Evolutionary conservation across 164 flowering plant genomes (phyloP), one percentile per base, ranked within the genome.

Genomic region (Macadamia integrifolia): DNA sequence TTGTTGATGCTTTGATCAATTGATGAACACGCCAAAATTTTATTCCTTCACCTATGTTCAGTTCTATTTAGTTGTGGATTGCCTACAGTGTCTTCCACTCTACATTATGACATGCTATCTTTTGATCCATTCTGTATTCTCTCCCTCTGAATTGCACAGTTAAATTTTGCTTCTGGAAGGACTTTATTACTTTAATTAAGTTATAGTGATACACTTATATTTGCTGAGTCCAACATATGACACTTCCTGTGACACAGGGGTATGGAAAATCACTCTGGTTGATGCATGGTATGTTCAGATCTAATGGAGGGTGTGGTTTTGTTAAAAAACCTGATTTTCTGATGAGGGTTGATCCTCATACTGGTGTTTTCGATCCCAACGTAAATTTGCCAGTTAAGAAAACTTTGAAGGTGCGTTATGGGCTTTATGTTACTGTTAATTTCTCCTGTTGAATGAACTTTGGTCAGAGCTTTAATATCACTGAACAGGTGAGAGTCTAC

Each of bases 251-350:
- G 31, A 52, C 77, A 82, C 77, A 82, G 88, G 80, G 81, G 30
- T 72, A 81, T 75, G 88, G 81, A 15, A 81, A 81, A 71, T 70
- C 83, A 29, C 85, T 85, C 56, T 81, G 88, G 86, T 69, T 85
- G 77, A 85, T 85, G 88, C 88, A 85, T 31, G 88, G 88, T 29
- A 70, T 85, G 84, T 85, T 85, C 67, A 80, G 82, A 68, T 84
- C 86, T 17, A 85, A 85, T 66, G 86, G 88, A 61, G 86, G 86
- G 14, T 78, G 84, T 67, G 88, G 88, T 3, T 83, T 83, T 72
- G 81, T 85, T 53, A 85, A 81, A 66, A 85, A 85, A 70, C 88
- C 88, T 3, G 81, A 80, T 44, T 66, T 83, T 70, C 64, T 83
- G 14, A 65, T 81, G 31, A 61, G 69, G 18, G 55, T 0, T 65